Evolutionary conservation across 495 filamentous ascomycete genomes (phyloP), one percentile per base, ranked within the genome.

Genomic region (Penicillium dipodomyicola): DNA sequence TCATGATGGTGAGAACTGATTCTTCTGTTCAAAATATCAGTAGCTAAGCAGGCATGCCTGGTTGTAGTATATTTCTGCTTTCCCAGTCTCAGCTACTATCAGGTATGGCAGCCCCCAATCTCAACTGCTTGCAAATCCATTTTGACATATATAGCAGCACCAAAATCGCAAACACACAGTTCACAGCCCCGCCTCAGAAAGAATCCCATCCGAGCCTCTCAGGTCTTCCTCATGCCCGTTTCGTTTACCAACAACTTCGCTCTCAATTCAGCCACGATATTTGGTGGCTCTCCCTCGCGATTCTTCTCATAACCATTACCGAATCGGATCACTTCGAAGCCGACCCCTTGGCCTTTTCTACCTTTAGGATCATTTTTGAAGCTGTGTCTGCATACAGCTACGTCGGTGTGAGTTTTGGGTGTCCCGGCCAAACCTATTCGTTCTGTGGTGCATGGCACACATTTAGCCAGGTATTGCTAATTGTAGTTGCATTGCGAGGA

Each of bases 291-390:
- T 83, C 84, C 0, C 68, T 90, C 7, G 88, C 88, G 10, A 72
- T 85, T 7, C 71, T 90, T 25, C 70, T 89, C 49, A 90, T 96
- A 62, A 77, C 82, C 54, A 84, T 87, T 57, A 84, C 86, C 56
- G 90, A 95, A 67, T 84, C 83, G 2, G 68, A 69, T 41, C 76
- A 88, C 57, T 91, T 85, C 69, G 76, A 82, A 19, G 65, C 71
- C 19, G 77, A 91, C 46, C 90, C 90, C 0, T 70, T 87, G 25
- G 77, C 77, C 1, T 93, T 83, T 72, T 89, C 84, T 50, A 84
- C 90, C n/a, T 94, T 95, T 68, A 93, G 92, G 62, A 81, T 95
- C 56, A 77, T 91, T 39, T 96, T 96, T 63, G 91, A 96, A 58
- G 82, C 87, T 8, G 84, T 95, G 1, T 87, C 82, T n/a, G 91